These are phyloP conservation scores for Cairneyella variabilis DNA, from an alignment of 495 filamentous ascomycete genomes.

Conservation along the genomic window DNA sequence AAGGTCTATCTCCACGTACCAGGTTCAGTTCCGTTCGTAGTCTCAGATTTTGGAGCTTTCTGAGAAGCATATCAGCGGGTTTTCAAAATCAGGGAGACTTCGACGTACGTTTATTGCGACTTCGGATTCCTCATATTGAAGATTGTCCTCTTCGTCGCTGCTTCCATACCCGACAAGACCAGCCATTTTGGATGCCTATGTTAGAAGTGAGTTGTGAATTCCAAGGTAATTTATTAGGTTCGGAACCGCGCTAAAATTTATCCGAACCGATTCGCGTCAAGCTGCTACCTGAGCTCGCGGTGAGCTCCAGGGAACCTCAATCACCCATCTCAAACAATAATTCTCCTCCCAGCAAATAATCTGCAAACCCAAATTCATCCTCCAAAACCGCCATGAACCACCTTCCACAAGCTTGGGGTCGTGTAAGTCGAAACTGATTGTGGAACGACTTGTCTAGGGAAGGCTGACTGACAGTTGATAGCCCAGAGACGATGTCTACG, in stretches of 20 bases:
- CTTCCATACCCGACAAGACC: slow-evolving; percentile 70
- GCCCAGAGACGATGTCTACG: slow-evolving; percentile 69
- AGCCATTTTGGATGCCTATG: slow-evolving; percentile 46
- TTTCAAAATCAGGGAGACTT: neutral
- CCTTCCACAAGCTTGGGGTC: slow-evolving; percentile 91
- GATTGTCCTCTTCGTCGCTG: slow-evolving; percentile 70
- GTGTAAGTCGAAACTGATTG: slow-evolving; percentile 52
- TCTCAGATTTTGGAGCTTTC: neutral
- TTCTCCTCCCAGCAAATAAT: neutral
- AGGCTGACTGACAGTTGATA: slow-evolving; percentile 22
- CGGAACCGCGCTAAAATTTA: neutral
- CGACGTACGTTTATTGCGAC: slow-evolving; percentile 3
- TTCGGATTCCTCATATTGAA: slow-evolving; percentile 20
- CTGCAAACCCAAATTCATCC: neutral
- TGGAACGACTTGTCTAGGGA: slow-evolving; percentile 8
- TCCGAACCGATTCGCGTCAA: slow-evolving; percentile 2
- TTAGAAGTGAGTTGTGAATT: neutral
- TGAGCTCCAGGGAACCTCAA: slow-evolving; percentile 8
- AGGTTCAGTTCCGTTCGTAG: neutral
- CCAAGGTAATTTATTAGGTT: neutral
- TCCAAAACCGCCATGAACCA: slow-evolving; percentile 72
- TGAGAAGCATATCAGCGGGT: too few relatives aligned
- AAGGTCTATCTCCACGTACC: slow-evolving; percentile 5
- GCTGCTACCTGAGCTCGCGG: neutral
- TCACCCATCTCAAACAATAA: neutral